Conservation (phyloP, 768 basidiomycete genomes). For the Pleurotus cornucopiae region DNA sequence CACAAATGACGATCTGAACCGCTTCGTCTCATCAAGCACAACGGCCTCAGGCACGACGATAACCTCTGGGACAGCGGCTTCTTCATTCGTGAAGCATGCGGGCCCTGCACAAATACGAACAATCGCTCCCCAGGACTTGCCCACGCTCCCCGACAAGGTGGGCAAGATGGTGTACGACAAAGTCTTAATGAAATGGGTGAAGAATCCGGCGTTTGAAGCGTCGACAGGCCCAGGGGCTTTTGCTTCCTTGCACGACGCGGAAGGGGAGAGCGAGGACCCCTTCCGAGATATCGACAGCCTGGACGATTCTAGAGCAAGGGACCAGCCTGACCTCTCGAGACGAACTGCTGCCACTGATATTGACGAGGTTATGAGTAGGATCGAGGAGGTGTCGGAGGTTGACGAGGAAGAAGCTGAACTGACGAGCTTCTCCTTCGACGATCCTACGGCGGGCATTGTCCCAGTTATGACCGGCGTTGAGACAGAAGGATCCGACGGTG, state of each 20-base stretch:
- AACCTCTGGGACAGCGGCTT: conserved; percentile 68
- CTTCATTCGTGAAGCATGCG: conserved; percentile 74
- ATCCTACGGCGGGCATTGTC: conserved; percentile 46
- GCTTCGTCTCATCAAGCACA: conserved; percentile 80
- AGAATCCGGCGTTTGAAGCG: conserved; percentile 39
- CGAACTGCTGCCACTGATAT: conserved; percentile 13
- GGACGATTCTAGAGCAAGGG: conserved; percentile 45
- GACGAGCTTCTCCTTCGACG: conserved; percentile 72
- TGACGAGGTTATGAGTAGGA: conserved; percentile 37
- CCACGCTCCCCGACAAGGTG: conserved; percentile 67
- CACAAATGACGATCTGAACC: conserved; percentile 71
- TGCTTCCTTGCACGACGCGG: conserved; percentile 27
- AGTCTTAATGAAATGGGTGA: conserved; percentile 82
- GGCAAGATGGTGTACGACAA: conserved; percentile 89
- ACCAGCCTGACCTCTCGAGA: conserved; percentile 13
- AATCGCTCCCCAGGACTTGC: conserved; percentile 79
- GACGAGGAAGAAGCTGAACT: conserved; percentile 68
- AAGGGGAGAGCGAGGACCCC: conserved; percentile 74
- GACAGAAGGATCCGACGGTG: conserved; percentile 27
- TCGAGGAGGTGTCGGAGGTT: conserved; percentile 45
- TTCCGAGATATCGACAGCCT: conserved; percentile 91
- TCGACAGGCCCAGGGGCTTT: conserved; percentile 19
- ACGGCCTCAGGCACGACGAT: conserved; percentile 76
- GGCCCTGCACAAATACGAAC: conserved; percentile 76
- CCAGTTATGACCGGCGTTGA: conserved; percentile 48